Conservation (phyloP, 2,329 filamentous ascomycete genomes). For the Colletotrichum sp. region DNA sequence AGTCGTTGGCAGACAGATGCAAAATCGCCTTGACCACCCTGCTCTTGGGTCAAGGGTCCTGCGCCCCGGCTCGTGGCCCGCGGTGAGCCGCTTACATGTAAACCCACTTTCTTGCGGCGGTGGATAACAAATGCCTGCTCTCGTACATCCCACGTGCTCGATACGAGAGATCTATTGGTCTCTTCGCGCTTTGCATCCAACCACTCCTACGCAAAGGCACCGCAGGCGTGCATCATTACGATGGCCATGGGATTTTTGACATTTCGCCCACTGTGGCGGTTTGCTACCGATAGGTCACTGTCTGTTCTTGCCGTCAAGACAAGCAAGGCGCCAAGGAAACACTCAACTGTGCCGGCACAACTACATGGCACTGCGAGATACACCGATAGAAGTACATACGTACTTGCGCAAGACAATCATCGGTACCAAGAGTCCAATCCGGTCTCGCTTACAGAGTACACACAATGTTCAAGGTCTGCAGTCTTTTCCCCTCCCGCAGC, state of each 20-base stretch:
- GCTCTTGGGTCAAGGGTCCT: not conserved
- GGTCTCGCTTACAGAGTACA: not conserved
- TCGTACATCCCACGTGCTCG: conserved; percentile 13
- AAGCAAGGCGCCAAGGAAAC: conserved; percentile 1
- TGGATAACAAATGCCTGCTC: conserved; percentile 14
- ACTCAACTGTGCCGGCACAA: not conserved
- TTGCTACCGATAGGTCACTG: conserved; percentile 8
- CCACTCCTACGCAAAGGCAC: not conserved
- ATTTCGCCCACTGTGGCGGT: not conserved
- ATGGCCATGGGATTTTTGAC: not conserved
- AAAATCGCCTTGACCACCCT: conserved; percentile 3
- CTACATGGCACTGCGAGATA: not conserved
- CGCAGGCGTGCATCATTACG: not conserved
- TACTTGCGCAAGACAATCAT: not conserved
- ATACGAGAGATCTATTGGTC: conserved; percentile 2
- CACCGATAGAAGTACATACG: not conserved
- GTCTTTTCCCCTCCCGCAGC: not conserved
- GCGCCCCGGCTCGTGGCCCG: conserved; percentile 1
- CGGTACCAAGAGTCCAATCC: not conserved
- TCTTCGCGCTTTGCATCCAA: not conserved
- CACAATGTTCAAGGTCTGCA: not conserved
- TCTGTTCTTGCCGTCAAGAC: not conserved
- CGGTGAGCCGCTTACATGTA: not conserved
- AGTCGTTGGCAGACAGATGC: not conserved
- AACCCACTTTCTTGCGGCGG: not conserved